Conservation (phyloP, 192 early-diverging fungal species). For the Lobosporangium transversale region DNA sequence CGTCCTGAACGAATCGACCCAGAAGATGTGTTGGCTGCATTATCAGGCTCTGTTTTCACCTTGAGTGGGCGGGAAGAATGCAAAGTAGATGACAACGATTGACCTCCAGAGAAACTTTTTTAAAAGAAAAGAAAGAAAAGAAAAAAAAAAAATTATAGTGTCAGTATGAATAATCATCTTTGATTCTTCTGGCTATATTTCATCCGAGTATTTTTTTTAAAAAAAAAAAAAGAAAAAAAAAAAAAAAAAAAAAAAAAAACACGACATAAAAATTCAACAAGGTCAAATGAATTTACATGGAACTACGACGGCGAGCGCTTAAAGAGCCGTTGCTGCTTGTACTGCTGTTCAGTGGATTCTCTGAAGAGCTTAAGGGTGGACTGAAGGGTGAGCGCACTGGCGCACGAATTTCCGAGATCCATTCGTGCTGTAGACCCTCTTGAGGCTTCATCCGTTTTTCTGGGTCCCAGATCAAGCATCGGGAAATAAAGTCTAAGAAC, state of each 20-base stretch:
- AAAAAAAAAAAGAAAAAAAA: no score
- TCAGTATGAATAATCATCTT: no score
- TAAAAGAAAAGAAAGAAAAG: no score
- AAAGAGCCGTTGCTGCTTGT: constrained; percentile 30
- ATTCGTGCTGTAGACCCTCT: constrained; percentile 87
- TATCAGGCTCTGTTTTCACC: constrained; percentile 32
- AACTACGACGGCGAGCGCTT: constrained; percentile 28
- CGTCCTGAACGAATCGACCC: constrained; percentile 30
- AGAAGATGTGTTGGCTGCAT: constrained; percentile 15
- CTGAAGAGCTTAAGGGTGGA: constrained; percentile 1
- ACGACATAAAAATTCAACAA: no score
- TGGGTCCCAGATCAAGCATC: constrained; percentile 92
- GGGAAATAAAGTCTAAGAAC: constrained; percentile 88
- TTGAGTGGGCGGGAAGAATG: constrained; percentile 28
- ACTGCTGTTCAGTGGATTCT: constrained; percentile 19
- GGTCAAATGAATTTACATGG: no score
- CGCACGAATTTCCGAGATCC: constrained; percentile 72
- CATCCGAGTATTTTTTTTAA: no score
- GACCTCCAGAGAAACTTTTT: no score
- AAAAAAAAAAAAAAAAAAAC: no score
- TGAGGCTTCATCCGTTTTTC: constrained; percentile 85
- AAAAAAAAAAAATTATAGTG: no score
- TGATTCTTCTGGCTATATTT: no score
- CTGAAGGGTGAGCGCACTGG: constrained; percentile 52
- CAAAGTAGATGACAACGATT: neutral